Evolutionary conservation across 495 filamentous ascomycete genomes (phyloP), one percentile per base, ranked within the genome.

Genomic region (Podospora pseudoanserina): DNA sequence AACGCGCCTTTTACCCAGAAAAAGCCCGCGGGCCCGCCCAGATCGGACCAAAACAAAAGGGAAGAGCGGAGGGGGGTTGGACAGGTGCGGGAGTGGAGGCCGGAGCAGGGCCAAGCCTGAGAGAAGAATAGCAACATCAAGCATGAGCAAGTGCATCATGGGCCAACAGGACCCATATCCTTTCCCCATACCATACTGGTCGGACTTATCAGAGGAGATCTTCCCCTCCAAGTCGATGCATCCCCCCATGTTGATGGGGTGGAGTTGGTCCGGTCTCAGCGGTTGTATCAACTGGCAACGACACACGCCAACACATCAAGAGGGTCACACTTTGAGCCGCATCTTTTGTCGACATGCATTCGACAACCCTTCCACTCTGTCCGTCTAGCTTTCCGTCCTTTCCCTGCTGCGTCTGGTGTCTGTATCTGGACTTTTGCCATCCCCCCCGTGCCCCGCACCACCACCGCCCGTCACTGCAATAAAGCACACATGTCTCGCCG

Each of bases 261-360:
- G 84, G 85, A 86, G 82, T 81, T 85, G 81, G 78, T 82, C 83
- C 83, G 84, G 83, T 83, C 84, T 81, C 85, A 78, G 79, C 79
- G 76, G 70, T 80, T 87, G 81, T 85, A 87, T 86, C 82, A 84
- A 91, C 89, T 95, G 92, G 93, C 84, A 86, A 88, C 82, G 85
- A 91, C 83, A 83, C 79, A 89, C 90, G 93, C 93, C 93, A 97
- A 84, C 93, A 88, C 93, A 97, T 93, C 92, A 91, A 83, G 78
- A 85, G 84, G 84, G 83, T 85, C 83, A 80, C 83, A 84, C 84
- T 81, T 84, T 79, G 81, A 87, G 85, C 84, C 85, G 85, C 85
- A 87, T 85, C 80, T 82, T 79, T 74, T 70, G 71, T 76, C 68
- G 70, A 79, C 83, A 78, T 85, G 82, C 85, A 78, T 81, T 80